These are phyloP conservation scores for Penicillium occitanis DNA, from an alignment of 2,329 filamentous ascomycete species.

Conservation along the genomic window DNA sequence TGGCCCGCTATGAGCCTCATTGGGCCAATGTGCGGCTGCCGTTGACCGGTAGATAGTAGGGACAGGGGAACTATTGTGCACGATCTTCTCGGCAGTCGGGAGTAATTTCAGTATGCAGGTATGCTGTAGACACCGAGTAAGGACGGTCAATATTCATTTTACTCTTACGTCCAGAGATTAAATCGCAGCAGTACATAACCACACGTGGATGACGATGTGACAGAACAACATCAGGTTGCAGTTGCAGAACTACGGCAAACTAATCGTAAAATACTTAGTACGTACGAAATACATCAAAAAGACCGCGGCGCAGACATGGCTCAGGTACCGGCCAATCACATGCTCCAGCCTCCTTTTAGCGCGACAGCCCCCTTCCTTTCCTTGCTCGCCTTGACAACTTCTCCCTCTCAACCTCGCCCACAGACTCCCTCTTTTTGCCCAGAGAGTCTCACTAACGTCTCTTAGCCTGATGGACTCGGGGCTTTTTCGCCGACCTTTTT, in stretches of 20 bases:
- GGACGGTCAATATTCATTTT: neutral
- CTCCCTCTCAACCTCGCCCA: conserved; percentile 4
- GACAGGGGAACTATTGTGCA: neutral
- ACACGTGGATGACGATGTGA: neutral
- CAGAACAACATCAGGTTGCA: neutral
- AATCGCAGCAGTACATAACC: neutral
- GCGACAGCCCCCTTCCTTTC: conserved; percentile 11
- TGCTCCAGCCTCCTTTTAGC: neutral
- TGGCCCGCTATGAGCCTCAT: conserved; percentile 5
- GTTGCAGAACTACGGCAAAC: neutral
- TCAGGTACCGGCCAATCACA: conserved; percentile 15
- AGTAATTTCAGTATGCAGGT: neutral
- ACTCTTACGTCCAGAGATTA: neutral
- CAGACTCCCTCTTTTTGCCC: neutral
- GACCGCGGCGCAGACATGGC: conserved; percentile 3
- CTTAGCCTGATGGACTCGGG: neutral
- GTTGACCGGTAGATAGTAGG: neutral
- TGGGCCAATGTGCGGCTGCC: conserved; percentile 2
- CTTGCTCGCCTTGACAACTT: neutral
- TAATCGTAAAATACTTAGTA: neutral
- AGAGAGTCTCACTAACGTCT: neutral
- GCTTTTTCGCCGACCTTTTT: neutral
- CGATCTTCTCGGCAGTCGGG: neutral
- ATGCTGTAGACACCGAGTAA: neutral
- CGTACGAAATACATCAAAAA: neutral